Conservation (phyloP, 2,329 filamentous ascomycete genomes). For the Ilyonectria robusta region DNA sequence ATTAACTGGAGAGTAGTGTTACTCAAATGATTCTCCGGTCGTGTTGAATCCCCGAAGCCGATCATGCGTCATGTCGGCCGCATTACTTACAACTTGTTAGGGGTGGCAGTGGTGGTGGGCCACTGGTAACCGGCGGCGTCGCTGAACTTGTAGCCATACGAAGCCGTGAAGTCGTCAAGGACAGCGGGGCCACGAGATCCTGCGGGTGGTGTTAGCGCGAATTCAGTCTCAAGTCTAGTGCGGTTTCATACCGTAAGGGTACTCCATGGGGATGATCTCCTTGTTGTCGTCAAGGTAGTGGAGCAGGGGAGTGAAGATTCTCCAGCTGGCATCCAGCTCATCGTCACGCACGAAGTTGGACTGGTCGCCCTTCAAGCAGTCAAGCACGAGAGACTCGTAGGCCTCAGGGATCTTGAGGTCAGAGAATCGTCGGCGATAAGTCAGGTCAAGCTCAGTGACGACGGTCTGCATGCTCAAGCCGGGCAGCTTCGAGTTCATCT, state of each 20-base stretch:
- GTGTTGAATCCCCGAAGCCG: constrained; percentile 22
- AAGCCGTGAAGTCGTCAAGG: constrained; percentile 97
- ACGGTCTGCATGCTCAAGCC: constrained; percentile 99
- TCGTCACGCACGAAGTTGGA: constrained; percentile 99
- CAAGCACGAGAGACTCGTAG: constrained; percentile 97
- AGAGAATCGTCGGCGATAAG: constrained; percentile 97
- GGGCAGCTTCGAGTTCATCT: constrained; percentile 99
- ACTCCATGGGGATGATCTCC: constrained; percentile 99
- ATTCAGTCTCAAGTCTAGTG: background rate
- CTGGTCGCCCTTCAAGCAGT: constrained; percentile 98
- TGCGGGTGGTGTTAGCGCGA: constrained; percentile 57
- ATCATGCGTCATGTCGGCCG: constrained; percentile 33
- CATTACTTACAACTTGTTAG: constrained; percentile 83
- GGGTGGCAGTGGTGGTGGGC: constrained; percentile 81
- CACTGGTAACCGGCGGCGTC: constrained; percentile 97
- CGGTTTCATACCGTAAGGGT: constrained; percentile 85
- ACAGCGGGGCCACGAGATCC: constrained; percentile 97
- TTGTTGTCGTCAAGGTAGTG: constrained; percentile 99
- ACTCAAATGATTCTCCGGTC: constrained; percentile 31
- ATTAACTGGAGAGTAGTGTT: constrained; percentile 44
- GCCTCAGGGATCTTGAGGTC: constrained; percentile 99
- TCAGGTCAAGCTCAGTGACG: constrained; percentile 97
- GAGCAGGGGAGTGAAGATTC: constrained; percentile 96
- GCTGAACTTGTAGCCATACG: constrained; percentile 99
- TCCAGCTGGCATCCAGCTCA: constrained; percentile 97